Evolutionary conservation across 805 yeast species (phyloP).

Genomic region (Kuraishia hungarica): DNA sequence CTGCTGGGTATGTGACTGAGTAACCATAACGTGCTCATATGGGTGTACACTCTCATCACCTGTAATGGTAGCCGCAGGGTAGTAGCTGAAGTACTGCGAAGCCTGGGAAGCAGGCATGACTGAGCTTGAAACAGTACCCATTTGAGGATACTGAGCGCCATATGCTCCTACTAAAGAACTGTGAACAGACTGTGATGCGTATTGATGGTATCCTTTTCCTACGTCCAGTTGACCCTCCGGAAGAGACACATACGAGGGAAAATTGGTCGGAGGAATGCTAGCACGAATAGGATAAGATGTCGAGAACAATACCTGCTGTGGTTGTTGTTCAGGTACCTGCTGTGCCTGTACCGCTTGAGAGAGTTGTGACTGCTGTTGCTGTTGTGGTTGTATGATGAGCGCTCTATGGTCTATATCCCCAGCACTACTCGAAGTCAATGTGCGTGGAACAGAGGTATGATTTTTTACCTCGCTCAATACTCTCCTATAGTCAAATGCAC

Average conservation of each 20-base stretch:
- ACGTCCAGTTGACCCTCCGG: background rate
- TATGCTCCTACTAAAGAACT: background rate
- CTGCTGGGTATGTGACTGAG: background rate
- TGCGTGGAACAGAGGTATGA: background rate
- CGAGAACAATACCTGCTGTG: background rate
- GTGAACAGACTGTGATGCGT: background rate
- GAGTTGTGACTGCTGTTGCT: background rate
- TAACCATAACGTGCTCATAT: background rate
- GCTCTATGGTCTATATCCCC: background rate
- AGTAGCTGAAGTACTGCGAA: background rate
- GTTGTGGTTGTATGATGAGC: background rate
- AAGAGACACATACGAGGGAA: background rate
- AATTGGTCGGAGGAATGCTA: background rate
- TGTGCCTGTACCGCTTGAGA: slow-evolving; percentile 1
- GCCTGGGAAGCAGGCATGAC: background rate
- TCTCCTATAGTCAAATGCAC: slow-evolving; percentile 20
- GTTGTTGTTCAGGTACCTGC: background rate
- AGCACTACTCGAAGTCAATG: background rate
- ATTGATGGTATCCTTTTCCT: background rate
- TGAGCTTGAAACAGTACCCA: background rate
- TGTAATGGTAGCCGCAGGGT: background rate
- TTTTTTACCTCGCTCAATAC: slow-evolving; percentile 6
- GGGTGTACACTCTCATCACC: background rate
- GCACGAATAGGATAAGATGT: background rate
- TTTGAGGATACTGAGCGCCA: background rate